A percentile compares a stretch with the other conserved stretches of the same genome.
Evolutionary conservation across 352 stramenopile species (phyloP).

Genomic region (Peronospora farinosa): DNA sequence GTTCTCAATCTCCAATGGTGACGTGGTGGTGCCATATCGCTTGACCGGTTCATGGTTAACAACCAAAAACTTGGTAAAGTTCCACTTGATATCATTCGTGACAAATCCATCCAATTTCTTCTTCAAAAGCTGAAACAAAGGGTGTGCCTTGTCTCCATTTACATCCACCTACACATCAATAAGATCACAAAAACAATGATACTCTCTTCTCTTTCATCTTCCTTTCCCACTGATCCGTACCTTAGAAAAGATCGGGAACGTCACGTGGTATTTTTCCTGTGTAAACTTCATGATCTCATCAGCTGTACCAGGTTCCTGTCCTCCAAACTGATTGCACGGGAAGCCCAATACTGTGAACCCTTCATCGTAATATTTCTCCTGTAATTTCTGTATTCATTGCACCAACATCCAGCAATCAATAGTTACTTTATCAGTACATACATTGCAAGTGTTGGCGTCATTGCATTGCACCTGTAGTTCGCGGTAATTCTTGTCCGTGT

Average conservation of each 20-base stretch:
- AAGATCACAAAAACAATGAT: conserved; percentile 1
- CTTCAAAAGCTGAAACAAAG: conserved; percentile 91
- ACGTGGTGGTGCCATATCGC: conserved; percentile 63
- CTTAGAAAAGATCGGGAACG: conserved; percentile 86
- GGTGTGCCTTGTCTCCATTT: conserved; percentile 84
- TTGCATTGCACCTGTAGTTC: conserved; percentile 2
- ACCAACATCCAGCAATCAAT: neutral
- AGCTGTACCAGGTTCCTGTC: conserved; percentile 77
- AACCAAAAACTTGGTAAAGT: conserved; percentile 86
- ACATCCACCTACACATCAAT: conserved; percentile 80
- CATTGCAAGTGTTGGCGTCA: neutral
- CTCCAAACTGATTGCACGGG: conserved; percentile 95
- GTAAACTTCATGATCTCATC: conserved; percentile 76
- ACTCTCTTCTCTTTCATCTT: neutral
- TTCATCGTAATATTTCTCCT: conserved; percentile 63
- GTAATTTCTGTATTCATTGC: conserved; percentile 39
- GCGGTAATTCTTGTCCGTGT: conserved; percentile 3
- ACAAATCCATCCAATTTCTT: conserved; percentile 49
- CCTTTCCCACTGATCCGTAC: conserved; percentile 13
- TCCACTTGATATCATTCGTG: conserved; percentile 82
- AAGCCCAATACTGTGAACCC: conserved; percentile 89
- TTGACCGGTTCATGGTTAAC: conserved; percentile 64
- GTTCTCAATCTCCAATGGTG: conserved; percentile 53
- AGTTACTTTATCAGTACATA: neutral
- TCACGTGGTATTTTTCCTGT: conserved; percentile 61